Evolutionary conservation across 2,329 filamentous ascomycete genomes (phyloP).

Genomic region (Diaporthe australafricana): DNA sequence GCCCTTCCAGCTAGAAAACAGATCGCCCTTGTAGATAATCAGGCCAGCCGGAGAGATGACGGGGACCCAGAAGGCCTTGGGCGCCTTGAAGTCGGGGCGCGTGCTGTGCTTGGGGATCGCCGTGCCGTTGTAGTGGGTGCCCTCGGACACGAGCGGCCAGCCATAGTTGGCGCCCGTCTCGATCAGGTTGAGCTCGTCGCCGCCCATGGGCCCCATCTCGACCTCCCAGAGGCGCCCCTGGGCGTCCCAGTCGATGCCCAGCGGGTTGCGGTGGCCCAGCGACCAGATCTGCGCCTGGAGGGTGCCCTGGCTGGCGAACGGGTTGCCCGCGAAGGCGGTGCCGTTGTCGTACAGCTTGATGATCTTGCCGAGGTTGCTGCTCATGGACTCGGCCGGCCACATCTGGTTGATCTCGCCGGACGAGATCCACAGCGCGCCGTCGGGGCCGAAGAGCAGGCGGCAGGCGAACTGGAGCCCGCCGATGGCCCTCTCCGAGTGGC

Average conservation of each 20-base stretch:
- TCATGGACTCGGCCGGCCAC: conserved; percentile 46
- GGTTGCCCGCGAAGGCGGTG: conserved; percentile 47
- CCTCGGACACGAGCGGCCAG: conserved; percentile 49
- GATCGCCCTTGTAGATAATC: conserved; percentile 50
- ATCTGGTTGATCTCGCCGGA: conserved; percentile 50
- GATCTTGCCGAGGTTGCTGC: conserved; percentile 50
- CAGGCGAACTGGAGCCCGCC: conserved; percentile 47
- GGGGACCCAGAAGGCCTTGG: conserved; percentile 49
- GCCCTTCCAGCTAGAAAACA: conserved; percentile 48
- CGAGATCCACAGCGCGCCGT: conserved; percentile 47
- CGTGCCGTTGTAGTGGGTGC: conserved; percentile 47
- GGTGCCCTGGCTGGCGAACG: conserved; percentile 46
- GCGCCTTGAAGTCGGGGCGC: conserved; percentile 46
- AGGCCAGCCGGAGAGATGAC: conserved; percentile 49
- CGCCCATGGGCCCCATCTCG: conserved; percentile 50
- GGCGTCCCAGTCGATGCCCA: conserved; percentile 49
- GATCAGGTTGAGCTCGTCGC: conserved; percentile 51
- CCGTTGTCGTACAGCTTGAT: conserved; percentile 49
- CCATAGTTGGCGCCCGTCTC: conserved; percentile 49
- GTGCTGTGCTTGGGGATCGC: conserved; percentile 47
- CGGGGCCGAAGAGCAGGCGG: conserved; percentile 47
- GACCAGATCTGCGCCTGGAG: conserved; percentile 47
- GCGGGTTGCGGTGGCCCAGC: conserved; percentile 48
- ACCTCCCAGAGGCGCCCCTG: conserved; percentile 50
- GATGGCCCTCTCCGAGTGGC: conserved; percentile 45